phyloP scores from a whole-genome alignment of 108 stramenopile species.

The Discostella stelligeroides region DNA sequence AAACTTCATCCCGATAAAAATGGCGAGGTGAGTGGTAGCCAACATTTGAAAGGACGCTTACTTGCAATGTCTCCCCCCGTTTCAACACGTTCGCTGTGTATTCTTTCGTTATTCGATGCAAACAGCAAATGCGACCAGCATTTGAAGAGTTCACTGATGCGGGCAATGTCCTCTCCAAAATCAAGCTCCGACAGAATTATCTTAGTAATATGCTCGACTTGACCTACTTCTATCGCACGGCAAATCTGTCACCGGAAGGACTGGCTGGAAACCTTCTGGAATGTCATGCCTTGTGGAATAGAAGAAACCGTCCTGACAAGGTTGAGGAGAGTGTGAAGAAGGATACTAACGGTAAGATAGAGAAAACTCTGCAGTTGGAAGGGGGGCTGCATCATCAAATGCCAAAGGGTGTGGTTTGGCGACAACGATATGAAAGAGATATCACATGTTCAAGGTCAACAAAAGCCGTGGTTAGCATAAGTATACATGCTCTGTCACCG shows the following conservation, averaged over 20 bases:
- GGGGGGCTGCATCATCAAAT: constrained; percentile 32
- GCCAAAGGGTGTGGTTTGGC: constrained; percentile 30
- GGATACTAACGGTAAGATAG: constrained; percentile 2
- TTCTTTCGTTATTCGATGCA: neutral
- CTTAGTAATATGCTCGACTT: constrained; percentile 33
- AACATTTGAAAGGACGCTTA: too few relatives aligned
- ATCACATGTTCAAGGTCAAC: neutral
- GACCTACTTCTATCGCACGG: constrained; percentile 1
- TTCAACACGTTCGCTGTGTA: neutral
- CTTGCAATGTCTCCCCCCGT: too few relatives aligned
- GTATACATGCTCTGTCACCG: constrained; percentile 13
- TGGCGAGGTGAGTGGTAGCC: constrained; percentile 25
- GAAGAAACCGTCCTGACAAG: constrained; percentile 23
- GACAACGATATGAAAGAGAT: neutral
- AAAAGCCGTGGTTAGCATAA: constrained; percentile 12
- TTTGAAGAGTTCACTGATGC: constrained; percentile 49
- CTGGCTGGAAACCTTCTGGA: neutral
- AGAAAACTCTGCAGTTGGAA: constrained; percentile 24
- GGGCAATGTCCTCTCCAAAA: constrained; percentile 26
- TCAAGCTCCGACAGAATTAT: constrained; percentile 16
- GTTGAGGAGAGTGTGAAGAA: neutral
- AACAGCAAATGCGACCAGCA: constrained; percentile 16
- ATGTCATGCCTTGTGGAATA: constrained; percentile 29
- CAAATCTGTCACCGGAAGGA: neutral
- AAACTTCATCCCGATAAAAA: constrained; percentile 50